Base-by-base conservation (phyloP, 2,329 filamentous ascomycete species). In the Cladophialophora chaetospira region DNA sequence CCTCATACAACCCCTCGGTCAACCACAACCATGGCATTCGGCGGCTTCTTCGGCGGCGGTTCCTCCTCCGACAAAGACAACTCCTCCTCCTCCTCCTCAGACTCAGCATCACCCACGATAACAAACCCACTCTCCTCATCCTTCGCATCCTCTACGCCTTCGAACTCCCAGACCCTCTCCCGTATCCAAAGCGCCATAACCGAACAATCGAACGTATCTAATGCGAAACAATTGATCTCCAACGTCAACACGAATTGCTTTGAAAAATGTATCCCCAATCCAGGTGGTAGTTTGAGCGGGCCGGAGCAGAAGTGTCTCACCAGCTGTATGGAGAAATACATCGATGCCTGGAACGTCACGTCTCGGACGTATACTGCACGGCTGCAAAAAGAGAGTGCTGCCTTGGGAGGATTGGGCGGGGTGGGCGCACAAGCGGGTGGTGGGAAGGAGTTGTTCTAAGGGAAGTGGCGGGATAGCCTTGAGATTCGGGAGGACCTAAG, bases 241-340 rank as follows among this genome's bases (percentile, higher is more conserved):
- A 91, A 89, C 83, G 82, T 92, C 73, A 89, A 91, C 74, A 82
- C 88, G 67, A 85, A 87, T 74, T 93, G 89, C 78, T 93, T 91
- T 77, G 83, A 89, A 44, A 86, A 85, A 71, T 93, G 89, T 73
- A 77, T 92, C 13, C 79, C 87, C 47, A 85, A 87, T 68, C 87
- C 89, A 52, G 86, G 87, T 56, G 72, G 79, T 47, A 84, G 83
- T 52, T 75, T 92, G 54, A 86, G 85, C 47, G 82, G 80, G 73
- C 74, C 81, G 73, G 89, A 93, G 72, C 79, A 84, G 69, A 79
- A 82, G 19, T 93, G 89, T 77, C 80, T 89, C 69, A 88, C 82
- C 17, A 79, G 82, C 59, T 93, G 89, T 78, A 89, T 91, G 84
- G 88, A 92, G 68, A 92, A 92, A 74, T 93, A 92, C 79, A 89